Conservation (phyloP, 352 stramenopile genomes). For the Halophytophthora batemanensis region DNA sequence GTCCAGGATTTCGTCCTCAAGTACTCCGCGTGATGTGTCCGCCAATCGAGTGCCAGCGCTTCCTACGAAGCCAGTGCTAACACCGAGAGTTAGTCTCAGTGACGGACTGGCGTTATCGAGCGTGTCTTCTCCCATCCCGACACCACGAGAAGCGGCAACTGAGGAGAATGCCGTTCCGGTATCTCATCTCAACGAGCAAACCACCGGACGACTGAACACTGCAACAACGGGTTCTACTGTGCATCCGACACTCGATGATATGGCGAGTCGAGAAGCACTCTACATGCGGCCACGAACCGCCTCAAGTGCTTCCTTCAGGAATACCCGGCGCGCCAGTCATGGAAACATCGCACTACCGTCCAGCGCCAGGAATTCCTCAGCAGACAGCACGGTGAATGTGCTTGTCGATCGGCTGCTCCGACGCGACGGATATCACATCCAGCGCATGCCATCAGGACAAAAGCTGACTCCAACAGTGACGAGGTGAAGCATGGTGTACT, state of each 20-base stretch:
- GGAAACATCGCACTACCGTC: conserved; percentile 17
- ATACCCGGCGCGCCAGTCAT: conserved; percentile 3
- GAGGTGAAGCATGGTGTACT: conserved; percentile 5
- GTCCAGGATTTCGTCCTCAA: too few species aligned
- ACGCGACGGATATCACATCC: conserved; percentile 45
- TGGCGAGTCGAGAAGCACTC: neutral
- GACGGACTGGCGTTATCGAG: too few species aligned
- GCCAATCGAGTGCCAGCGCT: too few species aligned
- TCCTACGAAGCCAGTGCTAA: too few species aligned
- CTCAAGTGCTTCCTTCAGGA: conserved; percentile 7
- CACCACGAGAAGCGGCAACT: neutral
- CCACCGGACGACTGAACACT: neutral
- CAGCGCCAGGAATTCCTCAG: conserved; percentile 1
- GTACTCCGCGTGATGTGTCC: too few species aligned
- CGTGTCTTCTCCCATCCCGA: too few species aligned
- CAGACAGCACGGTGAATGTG: conserved; percentile 21
- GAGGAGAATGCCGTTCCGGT: too few species aligned
- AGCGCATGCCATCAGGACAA: conserved; percentile 16
- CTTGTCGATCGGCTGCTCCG: conserved; percentile 54
- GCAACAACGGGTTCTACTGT: neutral
- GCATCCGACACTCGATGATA: neutral
- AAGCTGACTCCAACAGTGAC: conserved; percentile 16
- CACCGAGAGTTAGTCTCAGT: too few species aligned
- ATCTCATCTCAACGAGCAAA: too few species aligned
- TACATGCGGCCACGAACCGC: too few species aligned